phyloP scores from a whole-genome alignment of 108 stramenopile genomes.

The Conticribra weissflogii region DNA sequence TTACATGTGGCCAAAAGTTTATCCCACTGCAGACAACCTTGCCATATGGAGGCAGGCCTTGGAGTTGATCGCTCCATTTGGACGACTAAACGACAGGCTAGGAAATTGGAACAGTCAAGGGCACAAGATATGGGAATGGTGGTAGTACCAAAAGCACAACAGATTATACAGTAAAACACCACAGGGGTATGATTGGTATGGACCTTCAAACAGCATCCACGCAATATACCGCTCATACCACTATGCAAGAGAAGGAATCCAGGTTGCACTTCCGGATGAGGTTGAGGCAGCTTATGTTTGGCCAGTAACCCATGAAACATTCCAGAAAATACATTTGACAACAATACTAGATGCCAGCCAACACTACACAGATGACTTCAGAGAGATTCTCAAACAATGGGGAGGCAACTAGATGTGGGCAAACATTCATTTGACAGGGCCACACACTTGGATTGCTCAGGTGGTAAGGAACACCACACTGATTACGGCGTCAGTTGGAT shows the following conservation, averaged over 20 bases:
- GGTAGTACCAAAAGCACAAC: no score
- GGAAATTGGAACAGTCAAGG: no score
- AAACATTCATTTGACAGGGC: neutral
- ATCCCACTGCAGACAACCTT: no score
- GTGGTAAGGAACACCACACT: neutral
- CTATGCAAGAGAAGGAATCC: no score
- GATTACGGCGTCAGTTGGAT: slow-evolving; percentile 9
- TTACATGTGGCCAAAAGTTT: no score
- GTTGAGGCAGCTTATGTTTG: no score
- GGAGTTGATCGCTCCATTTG: no score
- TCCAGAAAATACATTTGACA: neutral
- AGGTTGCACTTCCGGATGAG: neutral
- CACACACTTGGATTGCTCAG: neutral
- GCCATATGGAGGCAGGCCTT: no score
- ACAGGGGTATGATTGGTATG: no score
- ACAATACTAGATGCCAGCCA: neutral
- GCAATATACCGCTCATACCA: neutral
- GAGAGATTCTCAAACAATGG: slow-evolving; percentile 12
- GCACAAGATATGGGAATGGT: no score
- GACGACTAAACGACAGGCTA: no score
- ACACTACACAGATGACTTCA: neutral
- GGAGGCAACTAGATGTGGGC: slow-evolving; percentile 15
- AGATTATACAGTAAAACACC: no score
- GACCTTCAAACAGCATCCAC: neutral
- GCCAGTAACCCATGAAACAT: neutral